These are phyloP conservation scores for Scedosporium dehoogii DNA, from an alignment of 2,329 filamentous ascomycete genomes.

Conservation along the genomic window DNA sequence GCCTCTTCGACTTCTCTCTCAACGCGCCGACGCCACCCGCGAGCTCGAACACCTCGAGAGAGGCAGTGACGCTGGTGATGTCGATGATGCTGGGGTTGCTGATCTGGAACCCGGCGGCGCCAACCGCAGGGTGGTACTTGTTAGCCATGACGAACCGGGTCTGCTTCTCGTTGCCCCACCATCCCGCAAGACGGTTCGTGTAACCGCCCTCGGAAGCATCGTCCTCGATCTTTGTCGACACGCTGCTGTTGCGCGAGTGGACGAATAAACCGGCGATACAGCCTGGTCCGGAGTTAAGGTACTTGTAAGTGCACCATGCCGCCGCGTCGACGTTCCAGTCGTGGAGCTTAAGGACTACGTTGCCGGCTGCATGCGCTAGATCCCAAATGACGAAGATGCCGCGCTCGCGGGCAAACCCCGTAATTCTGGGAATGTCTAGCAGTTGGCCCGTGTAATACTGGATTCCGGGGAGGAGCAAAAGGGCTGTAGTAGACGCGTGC, in stretches of 20 bases:
- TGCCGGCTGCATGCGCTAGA: conserved; percentile 76
- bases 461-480: conserved; percentile 75
- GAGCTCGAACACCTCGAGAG: conserved; percentile 59
- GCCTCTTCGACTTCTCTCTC: conserved; percentile 52
- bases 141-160: conserved; percentile 79
- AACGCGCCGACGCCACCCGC: conserved; percentile 53
- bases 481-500: conserved; percentile 61
- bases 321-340: conserved; percentile 91
- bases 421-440: conserved; percentile 75
- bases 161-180: conserved; percentile 76
- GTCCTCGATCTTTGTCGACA: conserved; percentile 24
- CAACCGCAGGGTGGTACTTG: conserved; percentile 63
- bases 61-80: conserved; percentile 58
- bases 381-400: conserved; percentile 78
- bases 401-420: conserved; percentile 59
- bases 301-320: conserved; percentile 92
- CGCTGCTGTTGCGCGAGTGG: conserved; percentile 60
- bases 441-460: conserved; percentile 90
- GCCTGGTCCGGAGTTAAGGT: conserved; percentile 78
- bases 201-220: conserved; percentile 31
- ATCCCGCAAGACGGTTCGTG: conserved; percentile 62
- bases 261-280: conserved; percentile 74
- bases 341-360: conserved; percentile 69
- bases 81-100: conserved; percentile 69
- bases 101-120: conserved; percentile 75